These are phyloP conservation scores for Aspergillus saccharolyticus DNA, from an alignment of 495 filamentous ascomycete genomes.

Conservation along the genomic window DNA sequence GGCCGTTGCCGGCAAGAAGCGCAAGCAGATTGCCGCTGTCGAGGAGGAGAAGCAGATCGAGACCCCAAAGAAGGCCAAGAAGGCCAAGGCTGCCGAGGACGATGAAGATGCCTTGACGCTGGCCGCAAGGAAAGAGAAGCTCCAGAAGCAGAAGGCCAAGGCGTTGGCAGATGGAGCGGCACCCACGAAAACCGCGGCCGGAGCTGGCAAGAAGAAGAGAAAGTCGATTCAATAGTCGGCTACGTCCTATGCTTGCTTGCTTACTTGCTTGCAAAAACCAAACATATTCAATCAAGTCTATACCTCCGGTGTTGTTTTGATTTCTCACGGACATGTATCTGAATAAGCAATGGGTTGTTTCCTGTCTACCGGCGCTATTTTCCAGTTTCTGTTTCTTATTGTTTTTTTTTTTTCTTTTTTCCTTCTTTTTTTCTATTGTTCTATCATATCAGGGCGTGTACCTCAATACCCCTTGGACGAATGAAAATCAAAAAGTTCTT, in stretches of 20 bases:
- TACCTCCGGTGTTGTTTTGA: conserved; percentile 19
- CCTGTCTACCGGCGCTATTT: conserved; percentile 14
- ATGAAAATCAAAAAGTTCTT: neutral
- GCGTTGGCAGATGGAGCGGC: conserved; percentile 38
- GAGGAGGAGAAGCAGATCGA: conserved; percentile 57
- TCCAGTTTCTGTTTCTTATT: conserved; percentile 29
- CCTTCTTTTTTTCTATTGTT: neutral
- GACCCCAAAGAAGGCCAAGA: conserved; percentile 52
- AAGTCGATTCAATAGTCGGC: conserved; percentile 41
- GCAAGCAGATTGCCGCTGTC: conserved; percentile 47
- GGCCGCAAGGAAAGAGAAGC: conserved; percentile 55
- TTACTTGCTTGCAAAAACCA: no score
- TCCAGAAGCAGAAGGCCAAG: conserved; percentile 49
- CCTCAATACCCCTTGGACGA: conserved; percentile 10
- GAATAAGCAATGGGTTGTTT: conserved; percentile 13
- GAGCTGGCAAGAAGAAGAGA: conserved; percentile 39
- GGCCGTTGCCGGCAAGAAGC: conserved; percentile 60
- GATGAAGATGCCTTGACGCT: conserved; percentile 46
- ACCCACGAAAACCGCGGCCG: conserved; percentile 16
- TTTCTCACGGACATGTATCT: conserved; percentile 29
- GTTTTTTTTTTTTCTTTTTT: conserved; percentile 16
- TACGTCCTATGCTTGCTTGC: conserved; percentile 6
- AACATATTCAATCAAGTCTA: conserved; percentile 3
- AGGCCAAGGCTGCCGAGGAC: conserved; percentile 39
- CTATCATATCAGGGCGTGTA: conserved; percentile 14